phyloP scores from a whole-genome alignment of 306 rosid genomes.

The Medicago arabica region DNA sequence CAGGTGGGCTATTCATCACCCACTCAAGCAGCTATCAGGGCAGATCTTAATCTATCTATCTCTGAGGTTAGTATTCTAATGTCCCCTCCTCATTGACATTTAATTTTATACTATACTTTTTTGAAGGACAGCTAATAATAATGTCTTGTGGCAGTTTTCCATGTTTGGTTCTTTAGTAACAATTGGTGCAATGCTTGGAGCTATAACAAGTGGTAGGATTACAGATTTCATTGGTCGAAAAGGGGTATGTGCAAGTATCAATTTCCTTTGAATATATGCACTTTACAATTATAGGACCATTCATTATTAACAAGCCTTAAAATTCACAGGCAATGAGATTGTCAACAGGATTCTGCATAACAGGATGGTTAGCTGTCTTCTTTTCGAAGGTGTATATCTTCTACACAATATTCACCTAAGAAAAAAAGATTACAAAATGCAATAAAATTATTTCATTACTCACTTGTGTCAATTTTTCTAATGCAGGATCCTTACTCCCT shows the following conservation, averaged over 20 bases:
- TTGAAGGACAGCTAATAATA: not conserved
- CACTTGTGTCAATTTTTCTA: slow-evolving; percentile 28
- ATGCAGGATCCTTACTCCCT: slow-evolving; percentile 60
- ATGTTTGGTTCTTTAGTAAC: slow-evolving; percentile 81
- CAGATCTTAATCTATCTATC: slow-evolving; percentile 52
- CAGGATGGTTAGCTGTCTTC: slow-evolving; percentile 75
- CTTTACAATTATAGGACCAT: slow-evolving; percentile 1
- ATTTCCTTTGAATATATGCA: not conserved
- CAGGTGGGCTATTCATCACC: slow-evolving; percentile 65
- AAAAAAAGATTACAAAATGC: slow-evolving; percentile 10
- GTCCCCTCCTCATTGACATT: slow-evolving; percentile 18
- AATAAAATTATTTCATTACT: slow-evolving; percentile 4
- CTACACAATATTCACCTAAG: slow-evolving; percentile 1
- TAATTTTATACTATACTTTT: not conserved
- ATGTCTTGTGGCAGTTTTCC: slow-evolving; percentile 59
- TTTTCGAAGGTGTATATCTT: slow-evolving; percentile 56
- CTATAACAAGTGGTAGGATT: slow-evolving; percentile 65
- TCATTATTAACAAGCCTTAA: not conserved
- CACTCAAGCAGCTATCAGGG: slow-evolving; percentile 50
- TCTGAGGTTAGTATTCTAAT: slow-evolving; percentile 43
- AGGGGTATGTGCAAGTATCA: slow-evolving; percentile 55
- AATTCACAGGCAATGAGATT: slow-evolving; percentile 69
- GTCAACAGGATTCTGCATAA: slow-evolving; percentile 68
- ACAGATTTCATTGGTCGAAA: slow-evolving; percentile 73
- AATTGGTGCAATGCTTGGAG: slow-evolving; percentile 87